Evolutionary conservation across 441 rosid species (phyloP).

Genomic region (Erodium trifolium): DNA sequence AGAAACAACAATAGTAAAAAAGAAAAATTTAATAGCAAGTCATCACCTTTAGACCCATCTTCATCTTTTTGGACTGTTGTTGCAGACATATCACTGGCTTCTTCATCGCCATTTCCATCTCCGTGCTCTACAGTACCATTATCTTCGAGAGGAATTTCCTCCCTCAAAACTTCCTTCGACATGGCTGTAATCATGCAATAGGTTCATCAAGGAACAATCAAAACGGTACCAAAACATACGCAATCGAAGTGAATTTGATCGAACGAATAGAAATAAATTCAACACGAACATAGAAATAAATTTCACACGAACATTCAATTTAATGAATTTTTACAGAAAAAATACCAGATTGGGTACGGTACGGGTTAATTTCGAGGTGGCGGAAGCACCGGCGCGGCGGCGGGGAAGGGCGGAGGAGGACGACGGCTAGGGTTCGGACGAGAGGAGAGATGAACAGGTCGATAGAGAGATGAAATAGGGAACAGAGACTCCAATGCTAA

Average conservation of each 20-base stretch:
- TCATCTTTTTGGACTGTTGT: conserved; percentile 30
- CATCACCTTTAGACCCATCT: conserved; percentile 53
- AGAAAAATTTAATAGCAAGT: background rate
- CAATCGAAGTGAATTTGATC: background rate
- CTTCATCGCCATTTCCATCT: conserved; percentile 21
- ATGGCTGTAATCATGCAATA: background rate
- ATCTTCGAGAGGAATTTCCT: conserved; percentile 30
- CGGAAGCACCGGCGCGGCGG: background rate
- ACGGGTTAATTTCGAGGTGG: background rate
- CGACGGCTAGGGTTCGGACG: conserved; percentile 5
- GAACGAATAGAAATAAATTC: background rate
- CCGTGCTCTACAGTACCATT: conserved; percentile 33
- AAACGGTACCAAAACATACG: background rate
- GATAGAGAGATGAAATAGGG: background rate
- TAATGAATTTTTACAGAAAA: background rate
- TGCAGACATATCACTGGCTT: conserved; percentile 27
- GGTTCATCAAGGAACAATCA: background rate
- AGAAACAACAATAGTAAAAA: background rate
- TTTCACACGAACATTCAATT: background rate
- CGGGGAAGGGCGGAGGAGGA: background rate
- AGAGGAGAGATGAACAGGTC: background rate
- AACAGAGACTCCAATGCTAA: background rate
- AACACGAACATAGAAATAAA: background rate
- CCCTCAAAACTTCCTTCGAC: conserved; percentile 6
- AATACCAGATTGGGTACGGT: background rate